Base-by-base conservation (phyloP, 164 flowering plant species). In the Dillenia turbinata region DNA sequence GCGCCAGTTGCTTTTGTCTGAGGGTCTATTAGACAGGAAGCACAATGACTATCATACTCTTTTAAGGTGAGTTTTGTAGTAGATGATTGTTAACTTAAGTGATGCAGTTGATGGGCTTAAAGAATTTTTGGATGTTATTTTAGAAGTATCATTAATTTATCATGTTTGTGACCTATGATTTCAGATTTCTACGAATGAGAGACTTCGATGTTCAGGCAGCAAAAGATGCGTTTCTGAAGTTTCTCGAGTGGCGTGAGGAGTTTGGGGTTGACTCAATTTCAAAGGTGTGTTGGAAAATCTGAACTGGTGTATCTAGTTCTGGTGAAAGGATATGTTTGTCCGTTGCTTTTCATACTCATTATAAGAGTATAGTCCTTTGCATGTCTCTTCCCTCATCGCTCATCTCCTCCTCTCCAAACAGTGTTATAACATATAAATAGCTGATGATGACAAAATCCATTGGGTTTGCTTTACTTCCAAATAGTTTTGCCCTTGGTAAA, bases 31-130 rank as follows among this genome's bases (percentile, higher is more conserved):
- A 45, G 75, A 69, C 0, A 57, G 9, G 17, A 76, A 81, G 67
- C 73, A 77, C 49, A 68, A 67, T 71, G 84, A 87, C 52, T 81
- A 85, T 67, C 84, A 87, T 58, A 87, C 93, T 5, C 88, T 85
- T 73, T 62, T 87, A 58, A 58, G 93, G 93, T 83, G 64, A 60
- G 55, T 64, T 58, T 44, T 0, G 50, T 54, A 19, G 13, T 57
- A 19, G 56, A 53, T 52, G 53, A 65, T 54, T 56, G 46, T 59
- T 59, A 44, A 14, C 16, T 26, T 43, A n/a, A 33, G 40, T 33
- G 40, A 33, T 33, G 40, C 40, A 33, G 40, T 33, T 33, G 40
- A 33, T 33, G 40, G 40, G 6, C 40, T 33, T 33, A 33, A 33
- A 33, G 40, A 33, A 33, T 33, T 33, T 33, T 33, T 33, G 6